Base-by-base conservation (phyloP, 352 stramenopile genomes). In the Pythium coloratum region DNA sequence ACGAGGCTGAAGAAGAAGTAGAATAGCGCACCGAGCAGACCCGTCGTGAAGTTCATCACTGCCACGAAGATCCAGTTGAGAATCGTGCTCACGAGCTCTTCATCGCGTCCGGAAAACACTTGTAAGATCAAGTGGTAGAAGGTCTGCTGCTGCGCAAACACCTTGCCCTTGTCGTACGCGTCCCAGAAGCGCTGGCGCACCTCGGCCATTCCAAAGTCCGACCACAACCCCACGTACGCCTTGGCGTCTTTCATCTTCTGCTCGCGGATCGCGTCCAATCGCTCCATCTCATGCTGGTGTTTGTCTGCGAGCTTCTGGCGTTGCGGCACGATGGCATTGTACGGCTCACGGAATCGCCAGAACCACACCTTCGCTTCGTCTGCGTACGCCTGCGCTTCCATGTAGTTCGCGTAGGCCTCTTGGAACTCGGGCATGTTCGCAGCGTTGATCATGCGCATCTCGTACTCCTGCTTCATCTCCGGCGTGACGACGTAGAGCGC, bases 11-110 rank as follows among this genome's bases (percentile, higher is more conserved):
- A 92, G 64, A 86, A 86, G 62, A 94, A 96, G 73, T 92, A 94
- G 70, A 94, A 94, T 24, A 96, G 73, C 42, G 76, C 81, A 26
- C 88, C 88, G 36, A 94, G 58, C 33, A 96, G 56, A 0, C 88
- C 88, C n/a, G 88, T 92, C n/a, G 86, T 96, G 55, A 96, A 96
- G 73, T 96, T 96, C 66, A 88, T 88, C 44, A 96, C 64, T 32
- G 86, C 81, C 26, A 92, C 81, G 33, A 96, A 88, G 47, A 94
- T 69, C 88, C 88, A 96, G 66, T 94, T 91, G 30, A 96, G 67
- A 36, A 94, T 59, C 73, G 82, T 89, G 54, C 84, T 90, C 53
- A 92, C 10, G 9, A 94, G 38, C 51, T 96, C 87, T 61, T 94
- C 86, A 70, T 94, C 82, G 18, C 84, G 78, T 13, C 78, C 62